Evolutionary conservation across 495 filamentous ascomycete species (phyloP).

Genomic region (Lepraria neglecta): DNA sequence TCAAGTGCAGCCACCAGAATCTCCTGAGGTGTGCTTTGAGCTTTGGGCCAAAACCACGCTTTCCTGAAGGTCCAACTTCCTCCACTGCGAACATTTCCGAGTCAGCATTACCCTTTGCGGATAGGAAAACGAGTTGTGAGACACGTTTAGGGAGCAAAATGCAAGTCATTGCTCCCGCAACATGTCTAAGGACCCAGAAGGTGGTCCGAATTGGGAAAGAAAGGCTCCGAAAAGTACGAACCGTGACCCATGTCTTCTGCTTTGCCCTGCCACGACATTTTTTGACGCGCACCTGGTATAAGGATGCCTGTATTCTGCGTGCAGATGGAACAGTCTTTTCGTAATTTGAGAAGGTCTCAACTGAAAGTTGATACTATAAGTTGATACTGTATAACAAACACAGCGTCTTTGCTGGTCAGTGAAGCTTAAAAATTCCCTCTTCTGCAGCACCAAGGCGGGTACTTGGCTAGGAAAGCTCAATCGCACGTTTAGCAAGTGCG

Average conservation of each 20-base stretch:
- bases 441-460: neutral
- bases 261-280: conserved; percentile 12
- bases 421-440: neutral
- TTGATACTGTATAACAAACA: neutral
- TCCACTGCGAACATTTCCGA: neutral
- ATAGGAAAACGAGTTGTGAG: too few relatives aligned
- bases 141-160: too few relatives aligned
- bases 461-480: neutral
- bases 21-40: conserved; percentile 44
- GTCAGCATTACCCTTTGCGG: too few relatives aligned
- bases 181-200: too few relatives aligned
- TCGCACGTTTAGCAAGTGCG: neutral
- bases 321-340: neutral
- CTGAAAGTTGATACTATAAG: too few relatives aligned
- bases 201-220: too few relatives aligned
- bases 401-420: neutral
- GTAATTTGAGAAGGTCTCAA: neutral
- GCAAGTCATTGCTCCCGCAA: too few relatives aligned
- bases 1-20: conserved; percentile 70
- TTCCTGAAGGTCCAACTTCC: conserved; percentile 17
- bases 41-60: conserved; percentile 35
- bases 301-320: neutral
- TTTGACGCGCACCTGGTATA: neutral
- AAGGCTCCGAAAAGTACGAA: too few relatives aligned
- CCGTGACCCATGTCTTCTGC: conserved; percentile 10